These are phyloP conservation scores for Fusarium miscanthi DNA, from an alignment of 2,329 filamentous ascomycete genomes.

Conservation along the genomic window DNA sequence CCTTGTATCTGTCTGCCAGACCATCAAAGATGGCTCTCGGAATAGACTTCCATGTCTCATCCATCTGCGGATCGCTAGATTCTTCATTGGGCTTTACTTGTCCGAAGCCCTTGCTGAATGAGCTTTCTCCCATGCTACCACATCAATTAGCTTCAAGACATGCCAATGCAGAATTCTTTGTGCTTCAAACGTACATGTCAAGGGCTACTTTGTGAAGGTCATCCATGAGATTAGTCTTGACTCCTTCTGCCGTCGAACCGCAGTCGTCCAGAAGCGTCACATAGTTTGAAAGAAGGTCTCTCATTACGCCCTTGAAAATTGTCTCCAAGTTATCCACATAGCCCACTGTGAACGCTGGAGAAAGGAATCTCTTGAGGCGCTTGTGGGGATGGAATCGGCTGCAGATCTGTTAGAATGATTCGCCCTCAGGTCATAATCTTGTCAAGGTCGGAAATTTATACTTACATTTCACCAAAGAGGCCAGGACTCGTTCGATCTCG, in stretches of 20 bases:
- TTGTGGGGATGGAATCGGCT: neutral
- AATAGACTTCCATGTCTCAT: neutral
- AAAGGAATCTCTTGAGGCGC: neutral
- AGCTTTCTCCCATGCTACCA: neutral
- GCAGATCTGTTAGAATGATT: accelerated
- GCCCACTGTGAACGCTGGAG: neutral
- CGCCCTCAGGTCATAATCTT: accelerated
- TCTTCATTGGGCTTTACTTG: neutral
- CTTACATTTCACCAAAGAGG: neutral
- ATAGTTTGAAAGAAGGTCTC: neutral
- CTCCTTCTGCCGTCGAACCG: accelerated
- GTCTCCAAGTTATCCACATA: neutral
- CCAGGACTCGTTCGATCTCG: neutral
- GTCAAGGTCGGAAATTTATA: accelerated
- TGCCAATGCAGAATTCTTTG: accelerated
- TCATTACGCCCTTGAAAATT: neutral
- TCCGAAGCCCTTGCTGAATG: neutral
- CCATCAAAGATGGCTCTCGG: neutral
- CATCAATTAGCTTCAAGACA: neutral
- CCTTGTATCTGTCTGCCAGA: neutral
- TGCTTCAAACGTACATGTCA: neutral
- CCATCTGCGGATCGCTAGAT: neutral
- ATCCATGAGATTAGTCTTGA: neutral
- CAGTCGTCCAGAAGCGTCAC: accelerated
- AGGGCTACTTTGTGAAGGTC: neutral